These are phyloP conservation scores for Colletotrichum simmondsii DNA, from an alignment of 2,329 filamentous ascomycete species.

Conservation along the genomic window DNA sequence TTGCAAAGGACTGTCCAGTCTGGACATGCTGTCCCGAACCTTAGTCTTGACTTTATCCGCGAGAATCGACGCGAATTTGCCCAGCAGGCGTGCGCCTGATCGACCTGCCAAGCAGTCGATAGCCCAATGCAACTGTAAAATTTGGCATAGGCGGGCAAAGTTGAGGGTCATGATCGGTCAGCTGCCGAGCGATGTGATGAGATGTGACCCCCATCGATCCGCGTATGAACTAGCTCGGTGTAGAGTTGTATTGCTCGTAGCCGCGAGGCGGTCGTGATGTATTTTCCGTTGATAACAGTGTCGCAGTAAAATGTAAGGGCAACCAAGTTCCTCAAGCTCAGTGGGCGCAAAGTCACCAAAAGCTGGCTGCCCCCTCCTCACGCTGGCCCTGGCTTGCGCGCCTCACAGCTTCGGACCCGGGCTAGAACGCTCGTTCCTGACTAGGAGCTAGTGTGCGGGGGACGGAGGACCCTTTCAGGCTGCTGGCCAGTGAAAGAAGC, in stretches of 20 bases:
- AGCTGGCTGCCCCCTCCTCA: not conserved
- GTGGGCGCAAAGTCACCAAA: not conserved
- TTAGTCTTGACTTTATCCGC: not conserved
- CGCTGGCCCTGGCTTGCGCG: not conserved
- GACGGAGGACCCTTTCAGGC: not conserved
- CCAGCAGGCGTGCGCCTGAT: constrained; percentile 15
- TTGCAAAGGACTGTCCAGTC: not conserved
- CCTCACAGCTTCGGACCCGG: not conserved
- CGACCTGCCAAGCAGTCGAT: constrained; percentile 7
- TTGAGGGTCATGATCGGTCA: constrained; percentile 24
- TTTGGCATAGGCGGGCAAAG: not conserved
- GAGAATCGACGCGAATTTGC: not conserved
- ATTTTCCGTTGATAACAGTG: constrained; percentile 7
- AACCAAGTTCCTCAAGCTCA: not conserved
- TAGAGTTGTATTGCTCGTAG: constrained; percentile 2
- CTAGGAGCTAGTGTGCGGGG: constrained; percentile 17
- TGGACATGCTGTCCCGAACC: not conserved
- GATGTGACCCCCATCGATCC: not conserved
- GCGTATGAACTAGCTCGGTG: not conserved
- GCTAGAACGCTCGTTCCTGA: constrained; percentile 28
- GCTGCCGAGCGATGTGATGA: constrained; percentile 22
- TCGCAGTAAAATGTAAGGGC: not conserved
- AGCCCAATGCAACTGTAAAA: constrained; percentile 13
- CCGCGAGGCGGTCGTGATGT: not conserved
- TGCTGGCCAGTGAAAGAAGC: not conserved